Evolutionary conservation across 352 stramenopile genomes (phyloP).

Genomic region (Globisporangium echinulatum): DNA sequence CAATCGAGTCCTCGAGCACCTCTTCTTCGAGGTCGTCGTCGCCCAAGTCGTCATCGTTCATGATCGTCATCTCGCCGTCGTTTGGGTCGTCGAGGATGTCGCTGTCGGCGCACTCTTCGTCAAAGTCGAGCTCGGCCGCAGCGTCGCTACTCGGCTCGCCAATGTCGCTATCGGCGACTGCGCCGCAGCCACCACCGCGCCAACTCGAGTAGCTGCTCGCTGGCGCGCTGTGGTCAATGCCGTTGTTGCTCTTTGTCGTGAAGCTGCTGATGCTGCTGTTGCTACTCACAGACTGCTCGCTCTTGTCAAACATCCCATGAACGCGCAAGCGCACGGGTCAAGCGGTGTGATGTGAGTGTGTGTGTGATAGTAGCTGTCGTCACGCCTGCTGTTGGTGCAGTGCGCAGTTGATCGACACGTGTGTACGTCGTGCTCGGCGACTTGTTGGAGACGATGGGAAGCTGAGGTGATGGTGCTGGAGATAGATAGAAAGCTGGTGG

Average conservation of each 20-base stretch:
- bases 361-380: neutral
- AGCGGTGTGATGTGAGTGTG: neutral
- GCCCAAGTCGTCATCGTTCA: constrained; percentile 45
- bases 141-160: neutral
- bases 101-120: constrained; percentile 36
- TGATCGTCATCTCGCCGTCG: constrained; percentile 56
- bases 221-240: neutral
- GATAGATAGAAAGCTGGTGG: too few species aligned
- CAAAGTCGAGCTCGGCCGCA: constrained; percentile 15
- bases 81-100: constrained; percentile 42
- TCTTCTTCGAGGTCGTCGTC: constrained; percentile 45
- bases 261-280: constrained; percentile 9
- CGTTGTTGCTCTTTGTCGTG: constrained; percentile 14
- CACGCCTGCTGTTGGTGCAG: neutral
- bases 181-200: constrained; percentile 8
- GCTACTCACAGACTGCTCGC: constrained; percentile 14
- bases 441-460: too few species aligned
- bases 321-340: constrained; percentile 4
- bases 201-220: neutral
- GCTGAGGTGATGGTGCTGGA: too few species aligned
- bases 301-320: constrained; percentile 45
- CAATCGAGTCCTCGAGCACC: constrained; percentile 66
- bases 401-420: too few species aligned
- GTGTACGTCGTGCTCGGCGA: too few species aligned
- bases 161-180: constrained; percentile 12